These are phyloP conservation scores for Alternaria panax DNA, from an alignment of 2,329 filamentous ascomycete species.

Conservation along the genomic window DNA sequence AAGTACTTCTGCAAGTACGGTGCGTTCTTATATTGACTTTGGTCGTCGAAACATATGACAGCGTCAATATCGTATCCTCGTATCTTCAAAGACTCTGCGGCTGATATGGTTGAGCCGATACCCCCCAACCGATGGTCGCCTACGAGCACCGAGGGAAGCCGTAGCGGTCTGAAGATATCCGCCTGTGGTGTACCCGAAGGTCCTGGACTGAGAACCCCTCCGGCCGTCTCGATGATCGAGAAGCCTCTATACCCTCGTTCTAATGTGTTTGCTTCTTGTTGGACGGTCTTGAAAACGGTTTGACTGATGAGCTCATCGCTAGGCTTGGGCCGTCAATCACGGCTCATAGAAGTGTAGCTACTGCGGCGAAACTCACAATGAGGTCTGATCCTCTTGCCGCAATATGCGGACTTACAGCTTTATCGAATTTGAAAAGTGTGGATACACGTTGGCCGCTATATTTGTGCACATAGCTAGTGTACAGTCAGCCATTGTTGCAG, in stretches of 20 bases:
- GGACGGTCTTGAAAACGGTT: conserved; percentile 23
- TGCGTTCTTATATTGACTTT: conserved; percentile 72
- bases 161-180: conserved; percentile 76
- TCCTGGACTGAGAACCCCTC: conserved; percentile 79
- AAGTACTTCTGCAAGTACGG: conserved; percentile 75
- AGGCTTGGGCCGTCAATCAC: conserved; percentile 28
- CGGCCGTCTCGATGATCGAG: conserved; percentile 80
- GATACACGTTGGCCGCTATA: conserved; percentile 65
- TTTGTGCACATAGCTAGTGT: conserved; percentile 66
- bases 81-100: conserved; percentile 78
- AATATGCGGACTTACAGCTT: conserved; percentile 79
- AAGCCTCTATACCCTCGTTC: conserved; percentile 20
- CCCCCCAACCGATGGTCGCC: conserved; percentile 79
- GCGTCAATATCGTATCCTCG: conserved; percentile 79
- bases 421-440: conserved; percentile 74
- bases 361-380: conserved; percentile 24
- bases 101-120: conserved; percentile 80
- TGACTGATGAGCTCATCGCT: conserved; percentile 31
- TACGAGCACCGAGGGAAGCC: conserved; percentile 76
- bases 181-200: conserved; percentile 80
- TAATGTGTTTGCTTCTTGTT: conserved; percentile 17
- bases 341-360: background rate
- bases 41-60: conserved; percentile 71
- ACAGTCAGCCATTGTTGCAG: background rate
- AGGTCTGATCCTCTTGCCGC: conserved; percentile 60